Evolutionary conservation across 2,329 filamentous ascomycete genomes (phyloP), one percentile per base, ranked within the genome.

Genomic region (Didymella exigua): DNA sequence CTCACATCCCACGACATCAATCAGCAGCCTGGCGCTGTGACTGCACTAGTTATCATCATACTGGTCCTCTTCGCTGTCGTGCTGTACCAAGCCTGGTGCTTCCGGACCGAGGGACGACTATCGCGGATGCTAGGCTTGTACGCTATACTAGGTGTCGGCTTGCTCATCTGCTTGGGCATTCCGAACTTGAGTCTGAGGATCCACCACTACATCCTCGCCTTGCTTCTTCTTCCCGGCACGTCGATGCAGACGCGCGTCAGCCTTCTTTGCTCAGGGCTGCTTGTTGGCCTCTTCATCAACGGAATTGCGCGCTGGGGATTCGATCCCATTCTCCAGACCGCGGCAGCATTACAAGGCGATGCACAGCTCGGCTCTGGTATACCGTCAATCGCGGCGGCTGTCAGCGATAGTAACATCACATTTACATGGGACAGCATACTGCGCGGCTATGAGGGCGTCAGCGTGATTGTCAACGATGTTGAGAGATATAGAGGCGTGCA

Each of bases 291-390:
- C 0, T 98, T 97, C 75, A 87, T 97, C 76, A 97, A 97, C 70
- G 93, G 95, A 47, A 86, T 96, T 54, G 93, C 93, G 4, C 84
- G 93, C 33, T 98, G 95, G 95, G 92, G 92, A 0, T 98, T 96
- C 71, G 93, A 91, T 56, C 83, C 90, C 0, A 85, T 98, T 36
- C 82, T 98, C 14, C 89, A 99, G 76, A 98, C 95, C 0, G 84
- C 89, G 0, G 82, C 76, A 0, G 86, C 87, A 0, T 77, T 98
- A 16, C 86, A 86, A 42, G 86, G 75, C 5, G 79, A 81, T 43
- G 75, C 74, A 1, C 75, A 76, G 49, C 65, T 78, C 14, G 85
- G 85, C 8, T 86, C 85, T 0, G 76, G 82, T 0, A 78, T 95
- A 1, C 90, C 79, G 0, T 48, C 57, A 0, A 66, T 81, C 13